phyloP scores from a whole-genome alignment of 1,284 basidiomycete species.

The Flammula alnicola region DNA sequence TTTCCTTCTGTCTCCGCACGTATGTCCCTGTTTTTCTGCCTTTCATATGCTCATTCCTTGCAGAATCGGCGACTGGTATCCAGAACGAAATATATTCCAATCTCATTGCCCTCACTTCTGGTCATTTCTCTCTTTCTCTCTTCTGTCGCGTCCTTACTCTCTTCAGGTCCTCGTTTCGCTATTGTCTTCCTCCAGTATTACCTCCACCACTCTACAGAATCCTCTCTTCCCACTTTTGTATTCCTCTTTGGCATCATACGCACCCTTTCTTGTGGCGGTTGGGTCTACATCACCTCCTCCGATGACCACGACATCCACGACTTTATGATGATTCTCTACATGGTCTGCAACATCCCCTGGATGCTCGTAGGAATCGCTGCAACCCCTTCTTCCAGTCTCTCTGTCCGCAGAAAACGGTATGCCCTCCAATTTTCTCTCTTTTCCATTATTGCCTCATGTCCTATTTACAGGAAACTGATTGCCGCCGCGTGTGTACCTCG shows the following conservation, averaged over 20 bases:
- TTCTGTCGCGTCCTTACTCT: neutral
- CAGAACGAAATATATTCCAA: conserved; percentile 89
- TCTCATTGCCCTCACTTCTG: conserved; percentile 86
- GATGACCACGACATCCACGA: conserved; percentile 88
- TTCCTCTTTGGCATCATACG: conserved; percentile 72
- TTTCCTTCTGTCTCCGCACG: conserved; percentile 93
- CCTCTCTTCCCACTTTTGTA: conserved; percentile 58
- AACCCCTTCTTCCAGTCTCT: conserved; percentile 48
- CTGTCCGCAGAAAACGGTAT: conserved; percentile 57
- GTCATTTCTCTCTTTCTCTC: conserved; percentile 42
- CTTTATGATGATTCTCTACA: conserved; percentile 87
- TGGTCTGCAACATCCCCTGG: conserved; percentile 85
- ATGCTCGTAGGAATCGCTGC: conserved; percentile 76
- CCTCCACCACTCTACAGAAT: conserved; percentile 50
- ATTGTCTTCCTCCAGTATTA: conserved; percentile 79
- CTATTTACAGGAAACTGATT: conserved; percentile 49
- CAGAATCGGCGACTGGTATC: conserved; percentile 92
- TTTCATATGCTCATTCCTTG: neutral
- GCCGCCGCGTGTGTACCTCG: conserved; percentile 52
- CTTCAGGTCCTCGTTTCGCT: conserved; percentile 75
- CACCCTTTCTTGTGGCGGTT: conserved; percentile 87
- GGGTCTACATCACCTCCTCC: conserved; percentile 89
- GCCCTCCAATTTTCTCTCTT: conserved; percentile 1
- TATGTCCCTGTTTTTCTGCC: conserved; percentile 43
- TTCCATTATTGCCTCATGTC: conserved; percentile 4